These are phyloP conservation scores for Aurantiochytrium sp. DNA, from an alignment of 108 stramenopile species.

Conservation along the genomic window DNA sequence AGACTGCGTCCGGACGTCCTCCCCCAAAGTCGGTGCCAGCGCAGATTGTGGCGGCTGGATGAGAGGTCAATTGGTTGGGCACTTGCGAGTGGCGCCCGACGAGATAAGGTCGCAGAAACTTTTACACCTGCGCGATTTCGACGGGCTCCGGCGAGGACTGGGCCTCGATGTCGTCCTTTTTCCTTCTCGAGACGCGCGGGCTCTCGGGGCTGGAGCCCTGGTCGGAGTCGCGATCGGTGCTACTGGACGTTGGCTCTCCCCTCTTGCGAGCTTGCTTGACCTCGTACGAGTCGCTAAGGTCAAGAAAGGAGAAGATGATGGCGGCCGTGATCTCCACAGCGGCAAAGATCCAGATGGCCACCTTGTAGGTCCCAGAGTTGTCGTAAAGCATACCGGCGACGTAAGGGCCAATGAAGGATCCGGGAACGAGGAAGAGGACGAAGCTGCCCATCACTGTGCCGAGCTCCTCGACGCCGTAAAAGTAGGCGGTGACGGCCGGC, in stretches of 20 bases:
- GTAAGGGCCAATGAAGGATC: constrained; percentile 15
- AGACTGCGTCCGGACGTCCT: too few species aligned
- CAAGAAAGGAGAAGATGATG: constrained; percentile 7
- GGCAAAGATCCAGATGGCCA: not conserved
- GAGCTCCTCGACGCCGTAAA: not conserved
- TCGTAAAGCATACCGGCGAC: not conserved
- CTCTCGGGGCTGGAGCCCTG: not conserved
- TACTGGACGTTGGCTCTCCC: too few species aligned
- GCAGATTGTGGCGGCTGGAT: too few species aligned
- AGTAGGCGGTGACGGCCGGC: not conserved
- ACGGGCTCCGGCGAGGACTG: too few species aligned
- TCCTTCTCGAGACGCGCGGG: not conserved
- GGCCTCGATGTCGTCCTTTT: too few species aligned
- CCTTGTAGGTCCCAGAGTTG: not conserved
- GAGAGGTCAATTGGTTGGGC: too few species aligned
- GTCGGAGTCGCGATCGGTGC: not conserved
- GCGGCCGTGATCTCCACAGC: not conserved
- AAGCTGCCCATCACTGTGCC: constrained; percentile 15
- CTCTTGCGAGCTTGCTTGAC: not conserved
- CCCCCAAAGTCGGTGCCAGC: too few species aligned
- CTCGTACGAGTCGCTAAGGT: not conserved
- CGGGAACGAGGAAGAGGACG: not conserved
- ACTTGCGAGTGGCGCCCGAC: too few species aligned
- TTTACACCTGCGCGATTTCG: not conserved
- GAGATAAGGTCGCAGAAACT: too few species aligned